A percentile compares a stretch with the other conserved stretches of the same genome.
Conservation (phyloP, 225 moss, liverwort and hornwort species). For the Takakia lepidozioides region DNA sequence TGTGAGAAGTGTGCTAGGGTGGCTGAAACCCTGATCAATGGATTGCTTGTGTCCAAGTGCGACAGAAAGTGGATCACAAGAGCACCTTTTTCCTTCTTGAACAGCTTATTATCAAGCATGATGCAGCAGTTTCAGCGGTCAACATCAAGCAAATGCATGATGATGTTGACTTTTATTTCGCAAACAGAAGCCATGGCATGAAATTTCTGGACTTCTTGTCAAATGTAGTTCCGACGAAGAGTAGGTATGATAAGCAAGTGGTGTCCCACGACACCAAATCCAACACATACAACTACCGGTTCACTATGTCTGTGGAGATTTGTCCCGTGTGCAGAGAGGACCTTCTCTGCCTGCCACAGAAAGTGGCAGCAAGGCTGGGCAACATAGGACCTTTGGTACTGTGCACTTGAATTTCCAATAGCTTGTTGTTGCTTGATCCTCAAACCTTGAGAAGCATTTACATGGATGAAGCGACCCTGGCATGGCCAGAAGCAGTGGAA, state of each 20-base stretch:
- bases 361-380: constrained; percentile 67
- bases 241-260: constrained; percentile 91
- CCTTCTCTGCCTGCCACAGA: constrained; percentile 80
- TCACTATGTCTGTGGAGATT: constrained; percentile 96
- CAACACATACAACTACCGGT: constrained; percentile 87
- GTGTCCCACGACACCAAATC: constrained; percentile 89
- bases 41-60: constrained; percentile 86
- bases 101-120: constrained; percentile 90
- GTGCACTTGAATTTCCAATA: constrained; percentile 82
- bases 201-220: constrained; percentile 85
- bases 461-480: constrained; percentile 55
- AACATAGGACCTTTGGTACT: constrained; percentile 86
- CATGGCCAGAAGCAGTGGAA: constrained; percentile 38
- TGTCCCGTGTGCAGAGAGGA: constrained; percentile 91
- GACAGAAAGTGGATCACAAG: constrained; percentile 98
- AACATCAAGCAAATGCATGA: constrained; percentile 98
- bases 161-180: constrained; percentile 82
- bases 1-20: constrained; percentile 82
- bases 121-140: constrained; percentile 61
- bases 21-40: constrained; percentile 93
- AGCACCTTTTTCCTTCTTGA: constrained; percentile 88
- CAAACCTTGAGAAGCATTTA: constrained; percentile 67
- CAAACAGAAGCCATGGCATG: constrained; percentile 86
- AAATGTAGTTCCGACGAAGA: constrained; percentile 73
- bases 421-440: constrained; percentile 70